A percentile compares a stretch with the other conserved stretches of the same genome.
Evolutionary conservation across 1,284 basidiomycete species (phyloP).

Genomic region (Ganoderma resinaceum): DNA sequence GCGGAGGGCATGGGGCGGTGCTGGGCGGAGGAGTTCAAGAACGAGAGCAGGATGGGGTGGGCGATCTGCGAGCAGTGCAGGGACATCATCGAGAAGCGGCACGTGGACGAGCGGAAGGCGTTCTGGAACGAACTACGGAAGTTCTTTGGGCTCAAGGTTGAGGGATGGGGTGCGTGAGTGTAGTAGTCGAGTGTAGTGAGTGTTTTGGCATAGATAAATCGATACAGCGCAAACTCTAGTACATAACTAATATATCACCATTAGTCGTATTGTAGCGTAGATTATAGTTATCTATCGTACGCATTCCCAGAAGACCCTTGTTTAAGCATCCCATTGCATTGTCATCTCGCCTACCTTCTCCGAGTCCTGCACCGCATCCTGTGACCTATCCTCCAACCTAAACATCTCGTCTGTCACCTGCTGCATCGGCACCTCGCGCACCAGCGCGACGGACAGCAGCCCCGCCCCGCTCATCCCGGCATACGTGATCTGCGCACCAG

Average conservation of each 20-base stretch:
- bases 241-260: background rate
- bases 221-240: background rate
- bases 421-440: conserved; percentile 28
- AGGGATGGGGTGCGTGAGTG: conserved; percentile 6
- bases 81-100: conserved; percentile 9
- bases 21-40: conserved; percentile 9
- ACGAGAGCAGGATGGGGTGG: background rate
- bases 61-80: conserved; percentile 13
- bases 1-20: background rate
- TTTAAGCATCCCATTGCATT: background rate
- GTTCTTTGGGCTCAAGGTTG: conserved; percentile 3
- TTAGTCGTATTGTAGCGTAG: background rate
- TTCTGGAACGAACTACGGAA: conserved; percentile 10
- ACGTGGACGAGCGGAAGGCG: no score
- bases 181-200: no score
- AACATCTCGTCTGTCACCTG: conserved; percentile 18
- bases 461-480: conserved; percentile 37
- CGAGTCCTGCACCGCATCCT: background rate
- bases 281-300: background rate
- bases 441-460: conserved; percentile 14
- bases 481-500: conserved; percentile 38
- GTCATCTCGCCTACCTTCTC: background rate
- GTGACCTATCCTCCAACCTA: background rate
- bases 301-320: no score
- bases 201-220: background rate